A percentile compares a stretch with the other conserved stretches of the same genome.
phyloP scores from a whole-genome alignment of 345 rosid species.

The Clarkia xantiana region DNA sequence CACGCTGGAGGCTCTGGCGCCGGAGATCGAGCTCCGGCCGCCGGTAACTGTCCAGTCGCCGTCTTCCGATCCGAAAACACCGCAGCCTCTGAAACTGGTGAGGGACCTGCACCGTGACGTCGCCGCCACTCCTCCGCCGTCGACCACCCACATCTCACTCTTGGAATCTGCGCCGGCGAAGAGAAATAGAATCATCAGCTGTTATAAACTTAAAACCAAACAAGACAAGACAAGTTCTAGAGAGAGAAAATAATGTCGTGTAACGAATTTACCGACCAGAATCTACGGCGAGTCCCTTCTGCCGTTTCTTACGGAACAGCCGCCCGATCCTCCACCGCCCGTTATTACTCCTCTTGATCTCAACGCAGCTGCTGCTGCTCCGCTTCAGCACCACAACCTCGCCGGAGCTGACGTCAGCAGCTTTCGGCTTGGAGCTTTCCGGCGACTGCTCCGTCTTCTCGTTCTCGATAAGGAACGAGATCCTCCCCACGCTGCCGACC shows the following conservation, averaged over 20 bases:
- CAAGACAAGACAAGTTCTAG: neutral
- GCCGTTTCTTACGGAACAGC: conserved; percentile 54
- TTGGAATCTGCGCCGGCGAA: conserved; percentile 32
- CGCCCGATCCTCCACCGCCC: conserved; percentile 71
- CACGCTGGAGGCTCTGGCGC: conserved; percentile 77
- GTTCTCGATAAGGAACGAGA: conserved; percentile 73
- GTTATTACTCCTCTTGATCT: conserved; percentile 64
- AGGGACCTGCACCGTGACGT: conserved; percentile 90
- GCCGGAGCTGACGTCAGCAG: conserved; percentile 18
- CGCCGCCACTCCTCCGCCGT: conserved; percentile 23
- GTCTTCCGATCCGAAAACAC: conserved; percentile 56
- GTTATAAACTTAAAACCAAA: too few species aligned
- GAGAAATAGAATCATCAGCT: neutral
- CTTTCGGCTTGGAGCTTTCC: too few species aligned
- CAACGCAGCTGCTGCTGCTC: conserved; percentile 79
- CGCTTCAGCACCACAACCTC: conserved; percentile 55
- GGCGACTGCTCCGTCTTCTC: conserved; percentile 19
- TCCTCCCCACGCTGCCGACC: conserved; percentile 51
- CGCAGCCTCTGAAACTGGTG: conserved; percentile 67
- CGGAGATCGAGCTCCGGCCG: conserved; percentile 43
- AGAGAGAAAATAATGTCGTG: neutral
- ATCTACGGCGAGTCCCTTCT: conserved; percentile 5
- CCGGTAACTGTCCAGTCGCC: conserved; percentile 33
- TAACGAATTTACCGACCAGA: neutral
- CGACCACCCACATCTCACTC: conserved; percentile 70